phyloP scores from a whole-genome alignment of 352 stramenopile species.

The Globisporangium middletonii region DNA sequence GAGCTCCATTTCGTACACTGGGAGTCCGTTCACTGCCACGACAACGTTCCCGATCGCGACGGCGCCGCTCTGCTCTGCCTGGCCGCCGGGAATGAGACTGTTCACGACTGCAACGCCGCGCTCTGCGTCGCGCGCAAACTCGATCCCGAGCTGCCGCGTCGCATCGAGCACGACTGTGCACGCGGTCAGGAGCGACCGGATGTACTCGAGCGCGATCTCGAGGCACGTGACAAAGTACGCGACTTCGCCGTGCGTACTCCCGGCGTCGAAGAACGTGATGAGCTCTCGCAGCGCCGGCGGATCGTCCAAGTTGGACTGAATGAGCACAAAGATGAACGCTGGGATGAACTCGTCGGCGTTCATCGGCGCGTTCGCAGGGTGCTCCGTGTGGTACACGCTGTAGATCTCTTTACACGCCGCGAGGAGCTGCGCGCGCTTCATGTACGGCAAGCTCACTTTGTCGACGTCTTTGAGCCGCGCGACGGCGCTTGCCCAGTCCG shows the following conservation, averaged over 20 bases:
- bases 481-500: slow-evolving; percentile 52
- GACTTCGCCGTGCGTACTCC: slow-evolving; percentile 63
- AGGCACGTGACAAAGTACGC: slow-evolving; percentile 86
- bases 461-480: slow-evolving; percentile 70
- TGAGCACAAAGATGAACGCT: slow-evolving; percentile 84
- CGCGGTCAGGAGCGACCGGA: slow-evolving; percentile 75
- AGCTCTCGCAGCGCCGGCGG: slow-evolving; percentile 72
- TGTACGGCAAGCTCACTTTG: slow-evolving; percentile 71
- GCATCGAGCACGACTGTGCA: slow-evolving; percentile 75
- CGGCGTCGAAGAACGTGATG: slow-evolving; percentile 71
- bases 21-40: slow-evolving; percentile 73
- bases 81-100: slow-evolving; percentile 41
- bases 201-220: slow-evolving; percentile 87
- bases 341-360: slow-evolving; percentile 84
- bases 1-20: slow-evolving; percentile 78
- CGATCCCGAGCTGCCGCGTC: slow-evolving; percentile 61
- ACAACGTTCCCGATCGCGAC: slow-evolving; percentile 68
- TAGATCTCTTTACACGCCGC: slow-evolving; percentile 83
- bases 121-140: slow-evolving; percentile 53
- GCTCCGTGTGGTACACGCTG: slow-evolving; percentile 59
- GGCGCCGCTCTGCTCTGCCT: slow-evolving; percentile 54
- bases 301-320: slow-evolving; percentile 66
- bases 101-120: slow-evolving; percentile 58
- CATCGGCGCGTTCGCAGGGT: slow-evolving; percentile 70
- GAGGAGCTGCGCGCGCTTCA: slow-evolving; percentile 75